Evolutionary conservation across 2,329 filamentous ascomycete species (phyloP).

Genomic region (Ceratocystis lukuohia): DNA sequence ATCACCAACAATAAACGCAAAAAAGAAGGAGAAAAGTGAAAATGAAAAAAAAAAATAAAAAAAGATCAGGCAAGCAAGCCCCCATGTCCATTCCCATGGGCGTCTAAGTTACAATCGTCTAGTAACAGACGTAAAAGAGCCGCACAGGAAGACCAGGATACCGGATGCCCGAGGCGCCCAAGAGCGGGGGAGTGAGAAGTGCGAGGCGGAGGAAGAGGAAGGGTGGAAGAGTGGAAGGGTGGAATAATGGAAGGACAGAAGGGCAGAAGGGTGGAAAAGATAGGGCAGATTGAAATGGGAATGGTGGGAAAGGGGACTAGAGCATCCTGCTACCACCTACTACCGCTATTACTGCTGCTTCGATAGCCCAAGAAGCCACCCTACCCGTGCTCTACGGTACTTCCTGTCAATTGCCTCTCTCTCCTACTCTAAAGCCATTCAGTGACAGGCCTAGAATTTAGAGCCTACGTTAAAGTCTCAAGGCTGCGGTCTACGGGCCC

Average conservation of each 20-base stretch:
- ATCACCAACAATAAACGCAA: conserved; percentile 6
- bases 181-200: not conserved
- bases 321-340: too few species aligned
- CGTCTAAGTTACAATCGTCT: not conserved
- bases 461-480: too few species aligned
- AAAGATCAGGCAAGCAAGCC: not conserved
- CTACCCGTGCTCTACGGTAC: too few species aligned
- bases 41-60: not conserved
- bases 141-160: not conserved
- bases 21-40: not conserved
- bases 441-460: too few species aligned
- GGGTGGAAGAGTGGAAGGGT: not conserved
- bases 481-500: too few species aligned
- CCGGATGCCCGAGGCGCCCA: not conserved
- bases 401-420: too few species aligned
- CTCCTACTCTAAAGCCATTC: too few species aligned
- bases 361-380: too few species aligned
- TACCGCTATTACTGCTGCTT: too few species aligned
- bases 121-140: not conserved
- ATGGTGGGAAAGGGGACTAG: too few species aligned
- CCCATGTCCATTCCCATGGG: not conserved
- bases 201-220: not conserved
- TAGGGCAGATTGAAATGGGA: too few species aligned
- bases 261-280: not conserved
- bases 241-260: not conserved